Evolutionary conservation across 208 protist species (phyloP), one percentile per base, ranked within the genome.

Genomic region (Acanthamoeba triangularis): DNA sequence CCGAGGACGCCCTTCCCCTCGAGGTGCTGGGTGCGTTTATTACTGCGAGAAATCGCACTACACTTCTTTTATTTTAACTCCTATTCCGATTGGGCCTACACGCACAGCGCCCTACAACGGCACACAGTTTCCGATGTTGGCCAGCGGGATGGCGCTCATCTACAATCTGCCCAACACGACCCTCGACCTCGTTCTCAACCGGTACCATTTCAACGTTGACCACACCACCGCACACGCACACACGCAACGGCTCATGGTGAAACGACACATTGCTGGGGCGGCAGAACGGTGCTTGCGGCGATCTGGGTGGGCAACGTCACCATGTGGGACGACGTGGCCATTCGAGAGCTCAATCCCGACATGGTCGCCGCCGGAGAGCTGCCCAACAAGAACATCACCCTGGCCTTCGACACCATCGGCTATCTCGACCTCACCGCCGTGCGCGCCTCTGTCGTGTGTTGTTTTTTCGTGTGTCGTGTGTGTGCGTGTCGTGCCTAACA

Each of bases 241-340:
- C 52, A 41, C 37, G 3, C 37, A 41, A 41, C 37, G 37, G 37
- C 37, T 41, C 54, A 23, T 61, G 1, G 1, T 61, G 5, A 61
- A 61, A 13, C 54, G 20, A 1, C 54, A 61, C 54, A 5, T 30
- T 30, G 16, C 2, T 67, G 54, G 3, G 59, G 59, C 20, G 14
- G 20, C 37, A 82, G 74, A 49, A 49, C n/a, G 30, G 41, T 52
- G 74, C 74, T 82, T 18, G 37, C 74, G 7, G 74, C 37, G 35
- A 82, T 82, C 18, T 82, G 74, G 74, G 2, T 82, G 37, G 74
- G 74, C 74, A 52, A 82, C 74, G 52, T 82, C 74, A 82, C 74
- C 74, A 82, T 49, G 37, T 82, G 74, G 74, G 37, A 82, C 37
- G 74, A 82, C 74, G 35, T 28, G 18, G 74, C 74, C 74, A 82